These are phyloP conservation scores for Phytopythium litorale DNA, from an alignment of 352 stramenopile species.

Conservation along the genomic window DNA sequence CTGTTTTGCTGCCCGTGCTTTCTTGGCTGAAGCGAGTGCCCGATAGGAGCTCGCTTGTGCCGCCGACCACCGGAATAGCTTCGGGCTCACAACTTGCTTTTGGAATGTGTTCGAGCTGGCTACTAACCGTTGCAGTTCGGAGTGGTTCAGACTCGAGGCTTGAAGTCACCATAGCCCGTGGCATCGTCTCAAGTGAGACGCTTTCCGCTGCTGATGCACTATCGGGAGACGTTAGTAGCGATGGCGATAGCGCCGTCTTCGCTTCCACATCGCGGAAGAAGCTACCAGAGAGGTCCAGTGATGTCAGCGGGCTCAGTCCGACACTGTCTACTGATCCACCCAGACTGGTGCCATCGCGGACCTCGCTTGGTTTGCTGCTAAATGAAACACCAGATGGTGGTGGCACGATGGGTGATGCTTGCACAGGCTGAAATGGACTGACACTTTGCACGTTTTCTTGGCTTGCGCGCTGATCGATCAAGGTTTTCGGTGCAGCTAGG, in stretches of 20 bases:
- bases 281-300: constrained; percentile 1
- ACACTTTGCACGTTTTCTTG: too few relatives aligned
- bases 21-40: background rate
- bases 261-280: background rate
- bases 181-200: background rate
- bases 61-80: background rate
- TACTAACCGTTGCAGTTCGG: background rate
- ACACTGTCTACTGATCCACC: background rate
- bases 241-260: constrained; percentile 8
- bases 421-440: too few relatives aligned
- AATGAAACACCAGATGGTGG: background rate
- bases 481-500: too few relatives aligned
- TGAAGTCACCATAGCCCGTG: background rate
- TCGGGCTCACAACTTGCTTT: background rate
- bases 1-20: background rate
- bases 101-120: background rate
- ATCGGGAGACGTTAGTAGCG: too few relatives aligned
- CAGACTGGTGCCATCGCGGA: background rate
- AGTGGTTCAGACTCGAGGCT: background rate
- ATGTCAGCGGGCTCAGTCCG: constrained; percentile 1
- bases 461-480: background rate
- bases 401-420: background rate
- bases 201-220: background rate
- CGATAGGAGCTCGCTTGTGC: background rate
- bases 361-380: background rate